Conservation (phyloP, 2,329 filamentous ascomycete species). For the Ophiosphaerella korrae region DNA sequence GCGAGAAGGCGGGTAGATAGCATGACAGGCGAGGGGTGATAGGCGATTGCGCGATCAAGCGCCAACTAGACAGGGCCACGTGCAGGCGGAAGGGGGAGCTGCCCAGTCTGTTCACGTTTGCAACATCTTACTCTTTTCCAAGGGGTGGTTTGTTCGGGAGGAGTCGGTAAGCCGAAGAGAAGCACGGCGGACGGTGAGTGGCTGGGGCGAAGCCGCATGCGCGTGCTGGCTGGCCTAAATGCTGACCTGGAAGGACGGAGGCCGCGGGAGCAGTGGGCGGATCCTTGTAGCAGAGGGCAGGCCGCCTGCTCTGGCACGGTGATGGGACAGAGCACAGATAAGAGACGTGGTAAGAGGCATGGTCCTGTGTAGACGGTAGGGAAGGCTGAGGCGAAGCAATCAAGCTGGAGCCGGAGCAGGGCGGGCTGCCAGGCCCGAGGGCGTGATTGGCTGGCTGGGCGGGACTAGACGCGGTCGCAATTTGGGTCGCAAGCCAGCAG, state of each 20-base stretch:
- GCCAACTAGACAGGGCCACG: too few relatives aligned
- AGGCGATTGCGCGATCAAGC: too few relatives aligned
- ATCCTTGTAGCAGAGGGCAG: neutral
- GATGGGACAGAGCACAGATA: neutral
- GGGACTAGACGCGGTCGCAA: slow-evolving; percentile 23
- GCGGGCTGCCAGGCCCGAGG: slow-evolving; percentile 4
- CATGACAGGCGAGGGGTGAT: too few relatives aligned
- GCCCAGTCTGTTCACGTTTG: neutral
- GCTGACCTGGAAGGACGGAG: slow-evolving; percentile 1
- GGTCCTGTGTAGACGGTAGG: neutral
- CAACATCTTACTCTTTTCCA: slow-evolving; percentile 7
- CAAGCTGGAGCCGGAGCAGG: slow-evolving; percentile 3
- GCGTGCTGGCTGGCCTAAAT: slow-evolving; percentile 22
- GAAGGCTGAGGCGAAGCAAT: slow-evolving; percentile 21
- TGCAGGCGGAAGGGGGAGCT: too few relatives aligned
- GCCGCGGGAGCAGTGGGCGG: neutral
- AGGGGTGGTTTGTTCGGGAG: neutral
- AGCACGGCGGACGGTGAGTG: slow-evolving; percentile 13
- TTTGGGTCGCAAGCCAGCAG: slow-evolving; percentile 15
- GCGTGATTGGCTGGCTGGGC: slow-evolving; percentile 27
- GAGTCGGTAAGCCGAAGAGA: too few relatives aligned
- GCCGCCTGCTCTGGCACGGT: neutral
- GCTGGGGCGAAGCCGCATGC: slow-evolving; percentile 6
- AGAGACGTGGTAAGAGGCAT: neutral
- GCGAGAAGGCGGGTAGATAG: too few relatives aligned